Percentiles rank a stretch among this genome's conserved stretches.
Evolutionary conservation across 805 yeast genomes (phyloP).

Genomic region (Candida saitoana): DNA sequence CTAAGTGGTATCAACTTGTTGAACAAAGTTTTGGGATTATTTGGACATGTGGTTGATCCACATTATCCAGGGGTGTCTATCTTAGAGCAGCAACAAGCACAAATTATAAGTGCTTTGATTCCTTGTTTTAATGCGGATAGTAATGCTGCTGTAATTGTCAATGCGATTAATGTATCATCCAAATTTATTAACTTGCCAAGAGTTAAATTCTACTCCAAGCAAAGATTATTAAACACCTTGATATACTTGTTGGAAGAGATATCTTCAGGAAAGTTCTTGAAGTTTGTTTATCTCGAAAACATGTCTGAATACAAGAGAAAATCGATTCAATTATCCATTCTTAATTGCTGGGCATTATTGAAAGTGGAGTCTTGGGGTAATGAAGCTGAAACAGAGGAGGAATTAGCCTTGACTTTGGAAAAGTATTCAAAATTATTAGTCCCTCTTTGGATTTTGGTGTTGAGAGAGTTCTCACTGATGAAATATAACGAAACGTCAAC

Average conservation of each 20-base stretch:
- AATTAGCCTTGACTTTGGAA: slow-evolving; percentile 46
- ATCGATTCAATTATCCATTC: slow-evolving; percentile 54
- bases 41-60: slow-evolving; percentile 64
- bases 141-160: slow-evolving; percentile 66
- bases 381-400: slow-evolving; percentile 29
- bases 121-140: slow-evolving; percentile 80
- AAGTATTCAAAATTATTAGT: slow-evolving; percentile 58
- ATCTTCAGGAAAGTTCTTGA: slow-evolving; percentile 37
- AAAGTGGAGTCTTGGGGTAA: slow-evolving; percentile 24
- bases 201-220: slow-evolving; percentile 42
- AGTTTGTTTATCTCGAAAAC: slow-evolving; percentile 53
- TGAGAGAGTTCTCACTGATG: slow-evolving; percentile 69
- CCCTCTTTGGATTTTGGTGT: slow-evolving; percentile 74
- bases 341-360: slow-evolving; percentile 72
- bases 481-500: slow-evolving; percentile 47
- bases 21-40: slow-evolving; percentile 56
- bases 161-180: slow-evolving; percentile 75
- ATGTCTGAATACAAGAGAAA: slow-evolving; percentile 44
- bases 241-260: slow-evolving; percentile 63
- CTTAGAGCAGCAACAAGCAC: slow-evolving; percentile 92
- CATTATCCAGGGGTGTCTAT: slow-evolving; percentile 66
- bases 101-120: slow-evolving; percentile 80
- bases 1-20: slow-evolving; percentile 63
- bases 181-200: slow-evolving; percentile 55
- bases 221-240: slow-evolving; percentile 57